Percentiles rank a stretch among this genome's conserved stretches.
Conservation (phyloP, 352 stramenopile species). For the Phytophthora pluvialis region DNA sequence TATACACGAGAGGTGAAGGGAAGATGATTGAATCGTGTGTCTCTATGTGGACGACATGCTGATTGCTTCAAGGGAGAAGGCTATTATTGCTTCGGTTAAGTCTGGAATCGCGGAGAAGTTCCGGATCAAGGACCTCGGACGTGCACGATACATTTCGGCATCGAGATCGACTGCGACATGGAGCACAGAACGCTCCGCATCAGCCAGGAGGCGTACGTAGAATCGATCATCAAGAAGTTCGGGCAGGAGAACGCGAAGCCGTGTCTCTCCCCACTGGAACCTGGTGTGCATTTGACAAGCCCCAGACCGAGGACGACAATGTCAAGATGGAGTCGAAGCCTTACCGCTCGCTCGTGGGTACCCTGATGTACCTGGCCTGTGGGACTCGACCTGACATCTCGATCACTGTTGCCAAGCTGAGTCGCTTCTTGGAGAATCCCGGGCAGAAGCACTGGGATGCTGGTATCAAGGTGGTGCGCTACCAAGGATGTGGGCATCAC, state of each 20-base stretch:
- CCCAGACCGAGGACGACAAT: slow-evolving; percentile 12
- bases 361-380: slow-evolving; percentile 30
- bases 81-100: slow-evolving; percentile 12
- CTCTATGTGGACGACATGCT: slow-evolving; percentile 27
- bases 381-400: slow-evolving; percentile 30
- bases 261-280: slow-evolving; percentile 8
- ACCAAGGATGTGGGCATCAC: slow-evolving; percentile 24
- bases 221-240: slow-evolving; percentile 19
- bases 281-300: neutral
- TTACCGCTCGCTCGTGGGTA: slow-evolving; percentile 20
- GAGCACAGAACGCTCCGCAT: neutral
- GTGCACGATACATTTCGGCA: slow-evolving; percentile 32
- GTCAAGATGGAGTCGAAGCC: slow-evolving; percentile 14
- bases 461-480: slow-evolving; percentile 20
- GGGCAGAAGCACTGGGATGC: slow-evolving; percentile 19
- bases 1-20: slow-evolving; percentile 19
- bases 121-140: slow-evolving; percentile 23
- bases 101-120: slow-evolving; percentile 5
- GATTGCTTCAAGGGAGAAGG: neutral
- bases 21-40: slow-evolving; percentile 15
- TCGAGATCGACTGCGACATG: slow-evolving; percentile 33
- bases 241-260: slow-evolving; percentile 21
- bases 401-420: slow-evolving; percentile 21
- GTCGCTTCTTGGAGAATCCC: slow-evolving; percentile 33
- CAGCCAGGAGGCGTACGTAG: slow-evolving; percentile 5